Conservation (phyloP, 1,284 basidiomycete genomes). For the Mycena citricolor region DNA sequence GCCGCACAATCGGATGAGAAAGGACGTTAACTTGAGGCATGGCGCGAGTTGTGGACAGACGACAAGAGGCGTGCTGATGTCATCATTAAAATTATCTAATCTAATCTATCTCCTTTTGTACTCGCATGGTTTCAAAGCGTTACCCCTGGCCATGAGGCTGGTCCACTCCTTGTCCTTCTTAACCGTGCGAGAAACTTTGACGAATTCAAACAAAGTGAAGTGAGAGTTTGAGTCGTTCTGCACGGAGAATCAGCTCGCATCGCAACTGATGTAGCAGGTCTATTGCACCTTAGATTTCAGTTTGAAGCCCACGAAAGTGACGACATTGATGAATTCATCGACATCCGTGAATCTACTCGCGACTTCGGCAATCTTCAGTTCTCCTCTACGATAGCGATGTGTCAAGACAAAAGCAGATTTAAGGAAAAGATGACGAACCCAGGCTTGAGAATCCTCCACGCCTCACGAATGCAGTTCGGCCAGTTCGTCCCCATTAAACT, state of each 20-base stretch:
- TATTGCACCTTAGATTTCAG: conserved; percentile 67
- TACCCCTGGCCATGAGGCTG: conserved; percentile 58
- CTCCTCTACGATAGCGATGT: conserved; percentile 55
- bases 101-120: conserved; percentile 82
- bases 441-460: conserved; percentile 80
- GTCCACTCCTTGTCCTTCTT: conserved; percentile 64
- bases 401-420: conserved; percentile 3
- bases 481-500: conserved; percentile 98
- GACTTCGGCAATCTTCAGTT: conserved; percentile 95
- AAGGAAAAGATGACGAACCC: conserved; percentile 54
- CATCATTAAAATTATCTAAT: conserved; percentile 9
- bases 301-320: conserved; percentile 80
- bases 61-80: conserved; percentile 11
- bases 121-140: conserved; percentile 87
- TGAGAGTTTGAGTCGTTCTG: conserved; percentile 85
- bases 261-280: background rate
- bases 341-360: conserved; percentile 80
- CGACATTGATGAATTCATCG: conserved; percentile 73
- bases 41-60: conserved; percentile 14
- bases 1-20: conserved; percentile 72
- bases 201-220: conserved; percentile 86
- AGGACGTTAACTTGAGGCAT: conserved; percentile 52
- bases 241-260: background rate
- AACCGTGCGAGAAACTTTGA: conserved; percentile 53
- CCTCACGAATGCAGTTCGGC: conserved; percentile 87